A percentile compares a stretch with the other conserved stretches of the same genome.
These are phyloP conservation scores for Trapa bicornis DNA, from an alignment of 345 rosid species.

Conservation along the genomic window DNA sequence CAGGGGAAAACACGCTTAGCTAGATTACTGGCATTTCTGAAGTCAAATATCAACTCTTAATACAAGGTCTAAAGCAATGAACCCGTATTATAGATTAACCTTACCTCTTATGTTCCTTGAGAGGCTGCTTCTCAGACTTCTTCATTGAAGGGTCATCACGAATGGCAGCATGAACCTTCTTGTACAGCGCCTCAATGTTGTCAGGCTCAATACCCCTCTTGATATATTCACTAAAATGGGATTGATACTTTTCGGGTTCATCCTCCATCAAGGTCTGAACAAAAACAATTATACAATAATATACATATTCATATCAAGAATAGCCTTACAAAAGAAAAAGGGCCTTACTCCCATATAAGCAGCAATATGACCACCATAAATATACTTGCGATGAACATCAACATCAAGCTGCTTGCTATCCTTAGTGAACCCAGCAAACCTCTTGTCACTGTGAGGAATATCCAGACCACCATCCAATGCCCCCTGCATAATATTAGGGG, in stretches of 20 bases:
- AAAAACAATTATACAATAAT: not conserved
- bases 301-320: too few relatives aligned
- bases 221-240: conserved; percentile 48
- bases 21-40: too few relatives aligned
- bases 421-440: conserved; percentile 70
- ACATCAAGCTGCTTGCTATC: conserved; percentile 62
- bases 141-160: conserved; percentile 52
- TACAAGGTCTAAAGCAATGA: not conserved
- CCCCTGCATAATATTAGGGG: conserved; percentile 26
- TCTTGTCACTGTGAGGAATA: conserved; percentile 75
- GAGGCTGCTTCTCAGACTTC: conserved; percentile 39
- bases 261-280: conserved; percentile 43
- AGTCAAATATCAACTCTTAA: not conserved
- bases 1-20: too few relatives aligned
- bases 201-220: conserved; percentile 50
- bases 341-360: conserved; percentile 54
- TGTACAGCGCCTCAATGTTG: conserved; percentile 42
- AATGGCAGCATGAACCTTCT: conserved; percentile 61
- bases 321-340: too few relatives aligned
- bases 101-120: conserved; percentile 57
- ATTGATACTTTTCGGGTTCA: conserved; percentile 55
- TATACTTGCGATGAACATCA: conserved; percentile 65
- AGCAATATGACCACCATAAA: conserved; percentile 66
- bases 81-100: not conserved
- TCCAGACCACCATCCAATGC: conserved; percentile 80